Percentiles rank a stretch among this genome's conserved stretches.
Evolutionary conservation across 2,329 filamentous ascomycete species (phyloP).

Genomic region (Diaporthe caulivora): DNA sequence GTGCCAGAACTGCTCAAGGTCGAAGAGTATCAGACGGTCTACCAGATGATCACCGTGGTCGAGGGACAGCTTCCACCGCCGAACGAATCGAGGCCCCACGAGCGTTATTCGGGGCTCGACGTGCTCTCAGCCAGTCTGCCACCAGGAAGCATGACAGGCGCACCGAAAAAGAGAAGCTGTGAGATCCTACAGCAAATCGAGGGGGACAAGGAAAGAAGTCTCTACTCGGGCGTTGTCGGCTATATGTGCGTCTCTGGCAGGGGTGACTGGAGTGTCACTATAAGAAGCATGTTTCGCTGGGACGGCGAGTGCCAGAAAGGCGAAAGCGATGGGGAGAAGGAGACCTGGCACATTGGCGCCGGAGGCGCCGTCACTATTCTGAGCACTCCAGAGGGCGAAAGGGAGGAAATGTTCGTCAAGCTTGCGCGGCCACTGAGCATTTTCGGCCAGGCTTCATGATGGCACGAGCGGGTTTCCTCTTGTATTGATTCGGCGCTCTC

Average conservation of each 20-base stretch:
- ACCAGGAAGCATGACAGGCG: constrained; percentile 96
- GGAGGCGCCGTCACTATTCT: constrained; percentile 91
- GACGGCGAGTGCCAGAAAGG: constrained; percentile 69
- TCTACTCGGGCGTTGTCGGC: constrained; percentile 91
- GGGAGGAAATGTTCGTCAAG: constrained; percentile 91
- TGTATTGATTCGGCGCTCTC: neutral
- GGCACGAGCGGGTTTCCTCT: constrained; percentile 8
- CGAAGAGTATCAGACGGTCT: constrained; percentile 92
- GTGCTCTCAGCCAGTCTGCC: constrained; percentile 84
- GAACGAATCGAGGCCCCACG: constrained; percentile 33
- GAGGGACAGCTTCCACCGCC: constrained; percentile 71
- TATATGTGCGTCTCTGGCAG: constrained; percentile 89
- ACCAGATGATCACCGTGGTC: constrained; percentile 90
- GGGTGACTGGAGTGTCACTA: constrained; percentile 93
- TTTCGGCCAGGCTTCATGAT: constrained; percentile 52
- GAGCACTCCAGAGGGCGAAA: constrained; percentile 83
- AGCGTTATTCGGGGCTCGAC: constrained; percentile 74
- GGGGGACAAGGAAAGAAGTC: constrained; percentile 69
- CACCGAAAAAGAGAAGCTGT: constrained; percentile 93
- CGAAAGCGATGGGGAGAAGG: constrained; percentile 51
- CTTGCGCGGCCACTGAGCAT: constrained; percentile 68
- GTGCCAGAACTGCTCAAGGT: constrained; percentile 86
- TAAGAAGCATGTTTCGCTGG: constrained; percentile 83
- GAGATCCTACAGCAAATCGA: constrained; percentile 83
- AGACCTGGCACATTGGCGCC: constrained; percentile 86